Percentiles rank a stretch among this genome's conserved stretches.
These are phyloP conservation scores for Crithidia expoeki DNA, from an alignment of 208 protist species.

Conservation along the genomic window DNA sequence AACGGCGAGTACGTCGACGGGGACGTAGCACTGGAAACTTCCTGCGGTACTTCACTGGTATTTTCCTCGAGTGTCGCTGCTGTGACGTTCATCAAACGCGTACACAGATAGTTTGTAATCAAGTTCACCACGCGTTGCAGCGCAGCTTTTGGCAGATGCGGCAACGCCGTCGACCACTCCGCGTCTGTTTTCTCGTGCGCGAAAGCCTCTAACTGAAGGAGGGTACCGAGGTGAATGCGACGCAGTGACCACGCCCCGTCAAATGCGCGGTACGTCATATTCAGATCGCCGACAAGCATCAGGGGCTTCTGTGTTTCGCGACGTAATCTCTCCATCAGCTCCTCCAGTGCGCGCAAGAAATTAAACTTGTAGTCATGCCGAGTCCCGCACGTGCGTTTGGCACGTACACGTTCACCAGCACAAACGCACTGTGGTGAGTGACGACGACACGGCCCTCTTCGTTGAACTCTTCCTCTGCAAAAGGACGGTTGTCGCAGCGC, in stretches of 20 bases:
- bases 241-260: constrained; percentile 79
- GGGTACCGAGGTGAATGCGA: constrained; percentile 55
- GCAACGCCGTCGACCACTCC: constrained; percentile 37
- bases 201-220: constrained; percentile 30
- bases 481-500: constrained; percentile 67
- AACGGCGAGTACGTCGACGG: constrained; percentile 8
- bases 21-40: background rate
- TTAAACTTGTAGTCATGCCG: constrained; percentile 62
- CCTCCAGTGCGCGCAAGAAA: constrained; percentile 59
- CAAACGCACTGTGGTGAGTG: constrained; percentile 76
- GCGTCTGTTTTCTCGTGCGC: constrained; percentile 25
- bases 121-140: constrained; percentile 43
- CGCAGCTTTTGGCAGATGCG: constrained; percentile 36
- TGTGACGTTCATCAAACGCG: constrained; percentile 17
- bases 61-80: background rate
- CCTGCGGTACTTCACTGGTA: background rate
- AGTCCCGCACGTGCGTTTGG: constrained; percentile 70
- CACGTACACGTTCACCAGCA: constrained; percentile 90
- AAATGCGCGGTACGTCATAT: constrained; percentile 80
- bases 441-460: constrained; percentile 85
- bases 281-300: constrained; percentile 84
- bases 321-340: constrained; percentile 46
- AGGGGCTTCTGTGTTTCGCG: constrained; percentile 59
- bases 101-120: constrained; percentile 47
- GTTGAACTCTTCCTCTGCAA: constrained; percentile 69